Percentiles rank a stretch among this genome's conserved stretches.
phyloP scores from a whole-genome alignment of 495 filamentous ascomycete species.

The Podospora pseudopauciseta region DNA sequence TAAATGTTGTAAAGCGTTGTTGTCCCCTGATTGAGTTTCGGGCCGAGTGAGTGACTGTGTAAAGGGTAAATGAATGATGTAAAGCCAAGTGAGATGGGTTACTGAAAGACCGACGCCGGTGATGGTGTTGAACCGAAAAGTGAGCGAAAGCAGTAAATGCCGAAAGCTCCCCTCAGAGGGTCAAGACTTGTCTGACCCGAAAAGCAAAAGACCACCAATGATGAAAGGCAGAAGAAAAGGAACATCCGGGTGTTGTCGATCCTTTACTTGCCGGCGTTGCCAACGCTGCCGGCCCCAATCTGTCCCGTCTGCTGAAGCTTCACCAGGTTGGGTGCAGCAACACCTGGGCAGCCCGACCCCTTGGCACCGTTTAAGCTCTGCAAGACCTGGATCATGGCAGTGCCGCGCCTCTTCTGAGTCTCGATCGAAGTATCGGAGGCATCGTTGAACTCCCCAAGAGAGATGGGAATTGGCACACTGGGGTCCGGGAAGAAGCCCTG shows the following conservation, averaged over 20 bases:
- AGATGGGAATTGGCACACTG: slow-evolving; percentile 22
- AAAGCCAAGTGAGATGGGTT: neutral
- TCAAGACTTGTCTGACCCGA: neutral
- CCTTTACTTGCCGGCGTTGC: slow-evolving; percentile 12
- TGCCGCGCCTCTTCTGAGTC: slow-evolving; percentile 20
- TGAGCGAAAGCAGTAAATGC: neutral
- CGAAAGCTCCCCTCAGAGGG: neutral
- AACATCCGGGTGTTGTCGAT: neutral
- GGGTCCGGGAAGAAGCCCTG: slow-evolving; percentile 30
- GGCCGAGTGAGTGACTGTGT: neutral
- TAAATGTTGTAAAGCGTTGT: neutral
- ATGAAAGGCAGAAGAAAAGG: slow-evolving; percentile 3
- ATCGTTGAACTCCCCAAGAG: slow-evolving; percentile 26
- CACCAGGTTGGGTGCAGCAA: slow-evolving; percentile 19
- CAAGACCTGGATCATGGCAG: slow-evolving; percentile 29
- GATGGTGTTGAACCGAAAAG: neutral
- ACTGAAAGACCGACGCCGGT: neutral
- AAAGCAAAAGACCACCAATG: slow-evolving; percentile 4
- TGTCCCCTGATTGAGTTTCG: neutral
- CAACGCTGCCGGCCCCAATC: slow-evolving; percentile 3
- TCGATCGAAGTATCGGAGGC: slow-evolving; percentile 12
- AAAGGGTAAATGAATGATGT: neutral
- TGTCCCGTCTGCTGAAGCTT: slow-evolving; percentile 22
- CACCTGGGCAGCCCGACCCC: slow-evolving; percentile 27
- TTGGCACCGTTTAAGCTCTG: slow-evolving; percentile 26